phyloP scores from a whole-genome alignment of 2,329 filamentous ascomycete species.

The Penicillium sp. region DNA sequence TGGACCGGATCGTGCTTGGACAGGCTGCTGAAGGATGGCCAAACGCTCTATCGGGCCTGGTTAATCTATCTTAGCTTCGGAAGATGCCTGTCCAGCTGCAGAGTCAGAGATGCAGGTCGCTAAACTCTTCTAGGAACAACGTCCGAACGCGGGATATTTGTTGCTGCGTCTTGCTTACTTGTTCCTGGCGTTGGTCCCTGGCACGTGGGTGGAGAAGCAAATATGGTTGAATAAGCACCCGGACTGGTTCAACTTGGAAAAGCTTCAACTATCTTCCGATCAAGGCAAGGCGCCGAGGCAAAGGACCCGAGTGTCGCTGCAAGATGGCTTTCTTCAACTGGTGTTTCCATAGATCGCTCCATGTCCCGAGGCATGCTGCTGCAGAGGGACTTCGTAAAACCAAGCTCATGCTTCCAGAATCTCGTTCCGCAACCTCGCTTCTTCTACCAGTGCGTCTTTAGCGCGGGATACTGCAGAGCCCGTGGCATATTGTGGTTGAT shows the following conservation, averaged over 20 bases:
- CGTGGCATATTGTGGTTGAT: too few species aligned
- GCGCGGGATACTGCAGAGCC: too few species aligned
- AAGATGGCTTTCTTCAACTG: too few species aligned
- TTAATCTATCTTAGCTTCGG: too few species aligned
- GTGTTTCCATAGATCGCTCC: too few species aligned
- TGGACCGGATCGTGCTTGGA: neutral
- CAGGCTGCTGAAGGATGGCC: too few species aligned
- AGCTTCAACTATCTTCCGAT: neutral
- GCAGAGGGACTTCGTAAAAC: neutral
- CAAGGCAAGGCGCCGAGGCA: neutral
- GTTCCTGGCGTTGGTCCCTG: neutral
- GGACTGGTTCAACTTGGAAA: neutral
- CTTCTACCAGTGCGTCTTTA: too few species aligned
- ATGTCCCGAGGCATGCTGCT: neutral
- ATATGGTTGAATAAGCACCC: neutral
- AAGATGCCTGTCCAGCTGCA: neutral
- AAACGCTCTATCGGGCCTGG: too few species aligned
- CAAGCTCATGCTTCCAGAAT: too few species aligned
- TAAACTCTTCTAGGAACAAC: conserved; percentile 2
- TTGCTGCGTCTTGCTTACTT: neutral
- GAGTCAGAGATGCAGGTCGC: neutral
- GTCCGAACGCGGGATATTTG: conserved; percentile 7
- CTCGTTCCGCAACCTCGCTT: too few species aligned
- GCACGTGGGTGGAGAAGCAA: conserved; percentile 6
- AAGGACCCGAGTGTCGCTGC: too few species aligned